These are phyloP conservation scores for Eucalyptus paniculata DNA, from an alignment of 345 rosid genomes.

Conservation along the genomic window DNA sequence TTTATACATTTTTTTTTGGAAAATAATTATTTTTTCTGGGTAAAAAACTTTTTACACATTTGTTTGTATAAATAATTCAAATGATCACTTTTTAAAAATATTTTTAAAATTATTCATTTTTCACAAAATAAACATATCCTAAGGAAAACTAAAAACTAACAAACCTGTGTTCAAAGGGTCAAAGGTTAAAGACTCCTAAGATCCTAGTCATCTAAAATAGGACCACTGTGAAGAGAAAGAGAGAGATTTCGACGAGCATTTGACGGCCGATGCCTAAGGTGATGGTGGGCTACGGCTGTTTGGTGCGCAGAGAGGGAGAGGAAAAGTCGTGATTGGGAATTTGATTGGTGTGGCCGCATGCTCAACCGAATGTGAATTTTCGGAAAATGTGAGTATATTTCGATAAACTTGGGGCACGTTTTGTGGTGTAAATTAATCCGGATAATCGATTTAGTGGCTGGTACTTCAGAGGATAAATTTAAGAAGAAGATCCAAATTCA, in stretches of 20 bases:
- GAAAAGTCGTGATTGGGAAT: background rate
- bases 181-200: background rate
- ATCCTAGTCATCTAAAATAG: no score
- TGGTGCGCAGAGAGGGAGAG: background rate
- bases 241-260: background rate
- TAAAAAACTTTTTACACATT: no score
- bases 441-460: background rate
- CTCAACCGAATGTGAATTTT: background rate
- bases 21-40: no score
- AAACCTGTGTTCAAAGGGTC: background rate
- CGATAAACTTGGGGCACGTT: background rate
- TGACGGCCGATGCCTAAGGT: background rate
- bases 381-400: background rate
- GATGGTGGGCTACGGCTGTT: background rate
- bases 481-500: background rate
- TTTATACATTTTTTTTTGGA: no score
- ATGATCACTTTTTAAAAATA: no score
- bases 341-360: background rate
- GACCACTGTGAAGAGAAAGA: background rate
- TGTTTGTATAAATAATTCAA: no score
- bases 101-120: no score
- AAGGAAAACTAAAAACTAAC: no score
- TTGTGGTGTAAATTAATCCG: background rate
- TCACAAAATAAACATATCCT: no score
- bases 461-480: background rate